Percentiles rank a stretch among this genome's conserved stretches.
These are phyloP conservation scores for Arachis stenosperma DNA, from an alignment of 306 rosid genomes.

Conservation along the genomic window DNA sequence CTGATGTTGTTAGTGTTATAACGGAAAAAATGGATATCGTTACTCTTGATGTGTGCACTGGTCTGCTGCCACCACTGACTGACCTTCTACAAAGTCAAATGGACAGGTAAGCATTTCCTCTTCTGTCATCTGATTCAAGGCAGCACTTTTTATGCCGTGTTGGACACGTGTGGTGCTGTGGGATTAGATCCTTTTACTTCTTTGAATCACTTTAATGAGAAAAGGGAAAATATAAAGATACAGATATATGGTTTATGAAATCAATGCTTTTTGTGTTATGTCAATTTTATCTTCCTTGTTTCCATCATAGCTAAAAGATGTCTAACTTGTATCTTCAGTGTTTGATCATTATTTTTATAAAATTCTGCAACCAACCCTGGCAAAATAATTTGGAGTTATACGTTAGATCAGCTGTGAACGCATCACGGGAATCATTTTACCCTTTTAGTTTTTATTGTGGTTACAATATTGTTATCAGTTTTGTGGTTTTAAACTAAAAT, in stretches of 20 bases:
- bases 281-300: background rate
- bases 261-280: constrained; percentile 19
- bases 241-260: background rate
- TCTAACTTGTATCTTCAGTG: background rate
- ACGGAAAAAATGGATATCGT: constrained; percentile 71
- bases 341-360: background rate
- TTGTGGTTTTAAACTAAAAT: constrained; percentile 21
- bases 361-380: background rate
- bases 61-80: constrained; percentile 73
- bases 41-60: constrained; percentile 84
- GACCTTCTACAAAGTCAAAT: constrained; percentile 81
- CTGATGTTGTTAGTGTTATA: constrained; percentile 88
- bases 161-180: constrained; percentile 1
- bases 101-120: constrained; percentile 64
- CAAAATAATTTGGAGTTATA: constrained; percentile 15
- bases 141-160: constrained; percentile 27
- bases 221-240: constrained; percentile 3
- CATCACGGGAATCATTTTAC: background rate
- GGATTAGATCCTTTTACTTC: background rate
- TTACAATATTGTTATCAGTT: background rate
- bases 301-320: background rate
- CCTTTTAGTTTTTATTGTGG: background rate
- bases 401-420: constrained; percentile 23
- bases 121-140: constrained; percentile 12
- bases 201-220: background rate